phyloP scores from a whole-genome alignment of 768 basidiomycete species.

The Collybia mongolica region DNA sequence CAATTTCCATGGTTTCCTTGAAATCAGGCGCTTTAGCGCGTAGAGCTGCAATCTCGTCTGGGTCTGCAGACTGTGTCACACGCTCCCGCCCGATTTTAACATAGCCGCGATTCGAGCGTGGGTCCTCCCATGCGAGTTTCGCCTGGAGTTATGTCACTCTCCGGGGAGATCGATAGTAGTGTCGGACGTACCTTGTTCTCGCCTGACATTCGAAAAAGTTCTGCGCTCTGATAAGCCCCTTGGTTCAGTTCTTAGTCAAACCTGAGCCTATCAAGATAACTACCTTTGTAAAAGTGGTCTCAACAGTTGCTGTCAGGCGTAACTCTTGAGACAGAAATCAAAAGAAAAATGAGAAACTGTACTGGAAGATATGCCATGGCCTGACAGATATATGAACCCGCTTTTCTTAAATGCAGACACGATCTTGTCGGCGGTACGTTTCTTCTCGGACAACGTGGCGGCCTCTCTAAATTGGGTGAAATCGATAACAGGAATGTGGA shows the following conservation, averaged over 20 bases:
- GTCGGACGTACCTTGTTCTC: slow-evolving; percentile 52
- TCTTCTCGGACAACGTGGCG: slow-evolving; percentile 52
- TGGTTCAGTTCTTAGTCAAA: background rate
- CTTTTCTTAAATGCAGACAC: slow-evolving; percentile 78
- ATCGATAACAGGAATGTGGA: slow-evolving; percentile 76
- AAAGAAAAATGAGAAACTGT: slow-evolving; percentile 7
- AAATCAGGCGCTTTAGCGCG: slow-evolving; percentile 76
- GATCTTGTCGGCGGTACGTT: slow-evolving; percentile 61
- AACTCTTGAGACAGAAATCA: background rate
- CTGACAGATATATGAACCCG: slow-evolving; percentile 77
- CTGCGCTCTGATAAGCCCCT: slow-evolving; percentile 56
- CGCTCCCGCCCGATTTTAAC: slow-evolving; percentile 80
- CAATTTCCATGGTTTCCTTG: slow-evolving; percentile 90
- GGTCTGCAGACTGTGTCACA: slow-evolving; percentile 71
- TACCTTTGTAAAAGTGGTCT: slow-evolving; percentile 67
- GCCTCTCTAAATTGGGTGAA: slow-evolving; percentile 66
- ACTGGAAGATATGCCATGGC: slow-evolving; percentile 67
- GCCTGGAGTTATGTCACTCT: slow-evolving; percentile 32
- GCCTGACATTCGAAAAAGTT: slow-evolving; percentile 68
- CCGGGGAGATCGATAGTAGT: background rate
- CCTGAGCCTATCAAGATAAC: background rate
- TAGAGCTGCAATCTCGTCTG: slow-evolving; percentile 68
- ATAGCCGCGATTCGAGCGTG: slow-evolving; percentile 83
- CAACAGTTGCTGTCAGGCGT: slow-evolving; percentile 38
- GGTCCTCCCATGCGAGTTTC: slow-evolving; percentile 78